phyloP scores from a whole-genome alignment of 352 stramenopile species.

The Phytophthora chlamydospora region DNA sequence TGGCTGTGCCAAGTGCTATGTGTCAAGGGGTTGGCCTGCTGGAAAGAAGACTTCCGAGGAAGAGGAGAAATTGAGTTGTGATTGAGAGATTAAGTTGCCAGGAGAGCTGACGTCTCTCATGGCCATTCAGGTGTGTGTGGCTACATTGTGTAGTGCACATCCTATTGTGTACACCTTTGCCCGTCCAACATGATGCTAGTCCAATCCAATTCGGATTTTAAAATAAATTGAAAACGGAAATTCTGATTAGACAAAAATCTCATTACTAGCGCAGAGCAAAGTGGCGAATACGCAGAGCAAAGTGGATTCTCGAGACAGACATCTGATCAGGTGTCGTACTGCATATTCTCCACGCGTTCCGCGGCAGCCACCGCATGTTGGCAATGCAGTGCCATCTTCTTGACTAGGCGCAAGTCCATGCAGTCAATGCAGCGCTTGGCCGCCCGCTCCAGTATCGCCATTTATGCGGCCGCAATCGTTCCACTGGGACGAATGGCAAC shows the following conservation, averaged over 20 bases:
- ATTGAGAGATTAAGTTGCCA: too few species aligned
- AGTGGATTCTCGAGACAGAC: background rate
- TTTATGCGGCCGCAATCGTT: too few species aligned
- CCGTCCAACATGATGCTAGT: background rate
- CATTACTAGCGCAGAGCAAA: too few species aligned
- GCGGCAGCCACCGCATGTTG: constrained; percentile 1
- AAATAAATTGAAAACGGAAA: background rate
- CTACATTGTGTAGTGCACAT: too few species aligned
- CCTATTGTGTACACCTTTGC: constrained; percentile 10
- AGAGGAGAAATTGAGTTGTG: too few species aligned
- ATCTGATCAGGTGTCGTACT: constrained; percentile 5
- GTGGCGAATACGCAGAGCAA: background rate
- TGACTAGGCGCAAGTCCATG: background rate
- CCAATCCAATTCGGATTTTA: background rate
- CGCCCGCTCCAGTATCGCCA: too few species aligned
- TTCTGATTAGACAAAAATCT: constrained; percentile 5
- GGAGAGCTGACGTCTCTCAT: too few species aligned
- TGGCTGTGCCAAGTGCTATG: too few species aligned
- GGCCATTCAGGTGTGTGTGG: too few species aligned
- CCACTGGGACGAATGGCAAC: too few species aligned
- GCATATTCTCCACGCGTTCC: constrained; percentile 1
- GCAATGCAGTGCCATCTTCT: constrained; percentile 1
- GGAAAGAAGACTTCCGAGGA: too few species aligned
- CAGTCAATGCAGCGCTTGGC: background rate
- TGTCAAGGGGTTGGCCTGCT: too few species aligned